Evolutionary conservation across 495 filamentous ascomycete species (phyloP), one percentile per base, ranked within the genome.

Genomic region (Podospora fimiseda): DNA sequence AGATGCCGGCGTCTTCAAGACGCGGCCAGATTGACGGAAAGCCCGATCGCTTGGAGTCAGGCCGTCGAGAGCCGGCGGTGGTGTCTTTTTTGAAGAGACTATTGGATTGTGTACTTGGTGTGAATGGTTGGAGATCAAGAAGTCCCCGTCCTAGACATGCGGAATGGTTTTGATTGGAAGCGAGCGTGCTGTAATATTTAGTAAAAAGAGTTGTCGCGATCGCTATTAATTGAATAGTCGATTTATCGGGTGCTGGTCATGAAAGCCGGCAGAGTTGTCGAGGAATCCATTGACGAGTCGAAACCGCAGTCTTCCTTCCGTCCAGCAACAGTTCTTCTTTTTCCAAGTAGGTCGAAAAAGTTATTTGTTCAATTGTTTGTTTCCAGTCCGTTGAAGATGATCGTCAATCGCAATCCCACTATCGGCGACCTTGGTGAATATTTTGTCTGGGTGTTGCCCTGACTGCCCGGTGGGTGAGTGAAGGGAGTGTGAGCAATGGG

Each of bases 1-100:
- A 40, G n/a, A 20, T 53, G 62, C 64, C 62, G 52, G 62, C 62
- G 64, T 51, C 64, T 20, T 63, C 47, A 60, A 63, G 64, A 67
- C 64, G 64, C 60, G 64, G 62, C 62, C 23, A 52, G 45, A 14
- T 33, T 39, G 37, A 53, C 37, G 51, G 48, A 41, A 30, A 33
- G 24, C 44, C 54, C 57, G 53, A 55, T 60, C 14, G 39, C 23
- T 23, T 36, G 18, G 22, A 30, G 27, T n/a, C 41, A 43, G 15
- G 27, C 2, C 19, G 46, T 40, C 22, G 19, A 52, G 44, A 27
- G 22, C 43, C 20, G 21, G 38, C 45, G 47, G 15, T 44, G 38
- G 40, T 22, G 47, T 19, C 14, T 19, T 43, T 3, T 33, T n/a
- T 8, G 9, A 58, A 33, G 36, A 41, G 40, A 8, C 16, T 18